Evolutionary conservation across 768 basidiomycete genomes (phyloP).

Genomic region (Lactifluus piperatus): DNA sequence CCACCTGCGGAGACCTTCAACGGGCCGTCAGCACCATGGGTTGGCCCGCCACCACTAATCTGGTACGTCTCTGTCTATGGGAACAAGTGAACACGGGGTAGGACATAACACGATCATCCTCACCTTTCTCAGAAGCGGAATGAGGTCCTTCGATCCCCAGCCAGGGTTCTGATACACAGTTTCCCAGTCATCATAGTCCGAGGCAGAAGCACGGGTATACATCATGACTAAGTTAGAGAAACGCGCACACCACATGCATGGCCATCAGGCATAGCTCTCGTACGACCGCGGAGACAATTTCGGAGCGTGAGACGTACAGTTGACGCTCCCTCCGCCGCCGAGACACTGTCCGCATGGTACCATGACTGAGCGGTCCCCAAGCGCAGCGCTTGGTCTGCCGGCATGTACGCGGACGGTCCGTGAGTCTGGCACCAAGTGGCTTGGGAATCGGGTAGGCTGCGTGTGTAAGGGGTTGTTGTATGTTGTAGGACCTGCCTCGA

Average conservation of each 20-base stretch:
- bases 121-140: constrained; percentile 54
- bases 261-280: neutral
- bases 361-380: constrained; percentile 36
- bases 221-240: constrained; percentile 24
- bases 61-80: constrained; percentile 34
- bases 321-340: constrained; percentile 56
- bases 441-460: constrained; percentile 45
- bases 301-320: constrained; percentile 30
- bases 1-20: constrained; percentile 30
- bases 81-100: neutral
- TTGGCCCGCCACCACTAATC: constrained; percentile 22
- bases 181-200: constrained; percentile 62
- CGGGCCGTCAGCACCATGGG: constrained; percentile 42
- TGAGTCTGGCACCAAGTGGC: constrained; percentile 32
- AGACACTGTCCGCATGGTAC: constrained; percentile 42
- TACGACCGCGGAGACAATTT: neutral
- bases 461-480: constrained; percentile 37
- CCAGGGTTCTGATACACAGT: constrained; percentile 41
- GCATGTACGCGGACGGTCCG: constrained; percentile 38
- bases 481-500: constrained; percentile 51
- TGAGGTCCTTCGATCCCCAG: constrained; percentile 49
- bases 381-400: constrained; percentile 33
- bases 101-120: neutral
- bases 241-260: neutral
- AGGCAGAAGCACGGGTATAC: constrained; percentile 51